These are phyloP conservation scores for Wickerhamiella occidentalis DNA, from an alignment of 805 yeast genomes.

Conservation along the genomic window DNA sequence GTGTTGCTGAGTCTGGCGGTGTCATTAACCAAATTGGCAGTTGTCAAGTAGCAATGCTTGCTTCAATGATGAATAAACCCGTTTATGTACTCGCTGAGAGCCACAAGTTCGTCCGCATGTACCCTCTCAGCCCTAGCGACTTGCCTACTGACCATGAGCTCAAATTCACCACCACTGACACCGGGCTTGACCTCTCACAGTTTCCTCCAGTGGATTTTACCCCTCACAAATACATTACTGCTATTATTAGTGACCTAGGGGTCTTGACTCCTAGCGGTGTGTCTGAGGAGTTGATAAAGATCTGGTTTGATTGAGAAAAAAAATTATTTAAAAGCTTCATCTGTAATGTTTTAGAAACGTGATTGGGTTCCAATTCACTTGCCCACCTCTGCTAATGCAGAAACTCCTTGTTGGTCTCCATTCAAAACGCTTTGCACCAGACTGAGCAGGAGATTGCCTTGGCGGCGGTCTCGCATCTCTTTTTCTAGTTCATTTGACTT, in stretches of 20 bases:
- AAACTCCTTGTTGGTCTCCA: neutral
- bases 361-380: too few species aligned
- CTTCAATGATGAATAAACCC: slow-evolving; percentile 83
- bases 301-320: slow-evolving; percentile 76
- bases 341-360: too few species aligned
- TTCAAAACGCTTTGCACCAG: neutral
- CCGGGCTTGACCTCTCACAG: slow-evolving; percentile 29
- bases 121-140: slow-evolving; percentile 87
- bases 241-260: slow-evolving; percentile 90
- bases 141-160: slow-evolving; percentile 48
- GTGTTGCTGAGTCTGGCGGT: slow-evolving; percentile 98
- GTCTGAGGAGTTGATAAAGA: slow-evolving; percentile 93
- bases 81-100: slow-evolving; percentile 88
- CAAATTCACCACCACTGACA: slow-evolving; percentile 25
- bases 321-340: neutral
- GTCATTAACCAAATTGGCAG: slow-evolving; percentile 87
- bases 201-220: slow-evolving; percentile 78
- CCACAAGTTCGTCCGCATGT: slow-evolving; percentile 92
- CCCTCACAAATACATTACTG: slow-evolving; percentile 90
- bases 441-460: neutral
- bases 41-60: slow-evolving; percentile 86
- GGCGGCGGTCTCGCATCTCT: neutral
- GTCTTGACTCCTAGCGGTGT: slow-evolving; percentile 96
- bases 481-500: slow-evolving; percentile 23
- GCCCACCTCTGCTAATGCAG: neutral